These are phyloP conservation scores for Kodamaea laetipori DNA, from an alignment of 805 yeast genomes.

Conservation along the genomic window DNA sequence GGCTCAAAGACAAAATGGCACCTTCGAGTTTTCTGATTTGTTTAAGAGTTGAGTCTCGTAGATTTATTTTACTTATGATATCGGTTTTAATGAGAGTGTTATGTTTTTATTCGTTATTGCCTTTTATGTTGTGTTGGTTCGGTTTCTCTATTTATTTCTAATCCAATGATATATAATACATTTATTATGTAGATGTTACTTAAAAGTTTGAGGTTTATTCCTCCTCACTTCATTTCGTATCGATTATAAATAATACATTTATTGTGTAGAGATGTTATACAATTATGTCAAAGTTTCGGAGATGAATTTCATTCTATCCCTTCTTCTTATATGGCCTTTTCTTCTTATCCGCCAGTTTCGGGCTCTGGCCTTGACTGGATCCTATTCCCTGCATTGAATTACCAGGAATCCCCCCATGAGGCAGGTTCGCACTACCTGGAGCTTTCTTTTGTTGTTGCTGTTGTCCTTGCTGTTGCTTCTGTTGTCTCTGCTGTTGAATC, in stretches of 20 bases:
- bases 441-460: constrained; percentile 11
- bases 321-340: constrained; percentile 17
- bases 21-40: constrained; percentile 1
- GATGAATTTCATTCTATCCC: neutral
- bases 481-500: constrained; percentile 27
- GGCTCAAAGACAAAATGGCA: constrained; percentile 7
- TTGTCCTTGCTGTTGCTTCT: constrained; percentile 18
- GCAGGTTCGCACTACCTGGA: constrained; percentile 1
- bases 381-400: constrained; percentile 1
- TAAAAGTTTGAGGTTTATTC: neutral
- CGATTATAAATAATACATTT: constrained; percentile 2
- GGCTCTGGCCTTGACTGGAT: constrained; percentile 9
- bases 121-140: neutral
- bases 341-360: constrained; percentile 13
- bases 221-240: neutral
- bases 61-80: neutral
- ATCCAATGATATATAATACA: too few species aligned
- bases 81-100: neutral
- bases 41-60: neutral
- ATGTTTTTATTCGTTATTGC: neutral
- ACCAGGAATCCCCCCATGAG: neutral
- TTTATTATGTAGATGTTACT: constrained; percentile 1
- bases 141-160: neutral
- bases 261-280: constrained; percentile 1
- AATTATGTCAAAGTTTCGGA: constrained; percentile 1